A percentile compares a stretch with the other conserved stretches of the same genome.
Evolutionary conservation across 306 rosid species (phyloP).

Genomic region (Castanea sativa): DNA sequence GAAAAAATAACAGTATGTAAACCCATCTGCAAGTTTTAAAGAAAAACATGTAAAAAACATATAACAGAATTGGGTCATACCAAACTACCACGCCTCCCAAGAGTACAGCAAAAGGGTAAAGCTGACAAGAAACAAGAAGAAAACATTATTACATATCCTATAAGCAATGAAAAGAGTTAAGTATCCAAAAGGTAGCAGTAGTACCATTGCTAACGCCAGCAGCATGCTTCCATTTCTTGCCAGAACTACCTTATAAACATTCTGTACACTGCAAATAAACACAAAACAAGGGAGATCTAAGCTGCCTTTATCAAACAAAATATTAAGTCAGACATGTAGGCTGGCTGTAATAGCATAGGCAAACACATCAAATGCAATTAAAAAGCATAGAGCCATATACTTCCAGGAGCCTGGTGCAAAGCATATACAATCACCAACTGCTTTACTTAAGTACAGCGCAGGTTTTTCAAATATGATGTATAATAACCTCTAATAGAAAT

Average conservation of each 20-base stretch:
- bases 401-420: no score
- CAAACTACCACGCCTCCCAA: conserved; percentile 75
- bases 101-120: conserved; percentile 75
- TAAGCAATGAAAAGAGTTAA: conserved; percentile 21
- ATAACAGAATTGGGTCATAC: conserved; percentile 44
- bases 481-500: no score
- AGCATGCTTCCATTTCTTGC: conserved; percentile 74
- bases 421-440: no score
- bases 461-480: no score
- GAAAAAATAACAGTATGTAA: conserved; percentile 2
- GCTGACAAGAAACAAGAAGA: conserved; percentile 47
- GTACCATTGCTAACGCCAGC: conserved; percentile 90
- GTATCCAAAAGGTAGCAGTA: not conserved
- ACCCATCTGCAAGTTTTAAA: conserved; percentile 8
- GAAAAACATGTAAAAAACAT: not conserved
- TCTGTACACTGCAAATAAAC: conserved; percentile 59
- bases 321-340: not conserved
- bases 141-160: conserved; percentile 10
- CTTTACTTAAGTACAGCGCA: no score
- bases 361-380: no score
- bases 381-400: no score
- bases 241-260: conserved; percentile 79
- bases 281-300: conserved; percentile 24
- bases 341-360: not conserved
- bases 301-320: conserved; percentile 9